Percentiles rank a stretch among this genome's conserved stretches.
Evolutionary conservation across 225 moss, liverwort and hornwort genomes (phyloP).

Genomic region (Climacium dendroides): DNA sequence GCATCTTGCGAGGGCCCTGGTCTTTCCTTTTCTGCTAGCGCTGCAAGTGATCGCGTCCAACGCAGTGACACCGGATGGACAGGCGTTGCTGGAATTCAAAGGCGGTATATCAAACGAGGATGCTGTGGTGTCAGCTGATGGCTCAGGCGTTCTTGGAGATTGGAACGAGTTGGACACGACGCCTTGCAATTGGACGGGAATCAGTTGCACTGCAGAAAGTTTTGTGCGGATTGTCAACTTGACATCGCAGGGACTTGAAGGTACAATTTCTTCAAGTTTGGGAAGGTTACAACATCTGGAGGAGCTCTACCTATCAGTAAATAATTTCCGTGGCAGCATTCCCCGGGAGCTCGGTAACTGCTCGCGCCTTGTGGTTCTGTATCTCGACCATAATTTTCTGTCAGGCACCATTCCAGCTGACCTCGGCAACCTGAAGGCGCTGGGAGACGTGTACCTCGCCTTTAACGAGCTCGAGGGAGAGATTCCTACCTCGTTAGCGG

Average conservation of each 20-base stretch:
- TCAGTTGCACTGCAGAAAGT: slow-evolving; percentile 1
- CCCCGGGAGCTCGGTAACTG: slow-evolving; percentile 33
- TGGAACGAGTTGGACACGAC: slow-evolving; percentile 23
- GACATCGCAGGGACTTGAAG: slow-evolving; percentile 6
- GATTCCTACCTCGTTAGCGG: slow-evolving; percentile 16
- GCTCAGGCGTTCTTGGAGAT: not conserved
- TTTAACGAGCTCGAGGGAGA: slow-evolving; percentile 24
- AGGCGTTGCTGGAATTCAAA: slow-evolving; percentile 29
- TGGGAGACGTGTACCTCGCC: slow-evolving; percentile 11
- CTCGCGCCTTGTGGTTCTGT: not conserved
- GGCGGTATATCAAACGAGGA: not conserved
- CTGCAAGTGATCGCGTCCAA: not conserved
- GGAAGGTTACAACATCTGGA: slow-evolving; percentile 14
- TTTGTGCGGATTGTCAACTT: slow-evolving; percentile 11
- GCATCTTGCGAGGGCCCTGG: not conserved
- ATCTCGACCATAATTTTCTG: slow-evolving; percentile 15
- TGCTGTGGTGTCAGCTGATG: not conserved
- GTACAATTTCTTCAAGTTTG: slow-evolving; percentile 25
- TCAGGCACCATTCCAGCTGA: slow-evolving; percentile 23
- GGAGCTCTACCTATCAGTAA: slow-evolving; percentile 7
- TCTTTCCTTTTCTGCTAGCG: slow-evolving; percentile 1
- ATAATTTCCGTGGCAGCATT: slow-evolving; percentile 13
- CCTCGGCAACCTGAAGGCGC: slow-evolving; percentile 5
- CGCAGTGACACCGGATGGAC: slow-evolving; percentile 20
- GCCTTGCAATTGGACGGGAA: slow-evolving; percentile 31